Evolutionary conservation across 768 basidiomycete species (phyloP).

Genomic region (Tulasnella calospora): DNA sequence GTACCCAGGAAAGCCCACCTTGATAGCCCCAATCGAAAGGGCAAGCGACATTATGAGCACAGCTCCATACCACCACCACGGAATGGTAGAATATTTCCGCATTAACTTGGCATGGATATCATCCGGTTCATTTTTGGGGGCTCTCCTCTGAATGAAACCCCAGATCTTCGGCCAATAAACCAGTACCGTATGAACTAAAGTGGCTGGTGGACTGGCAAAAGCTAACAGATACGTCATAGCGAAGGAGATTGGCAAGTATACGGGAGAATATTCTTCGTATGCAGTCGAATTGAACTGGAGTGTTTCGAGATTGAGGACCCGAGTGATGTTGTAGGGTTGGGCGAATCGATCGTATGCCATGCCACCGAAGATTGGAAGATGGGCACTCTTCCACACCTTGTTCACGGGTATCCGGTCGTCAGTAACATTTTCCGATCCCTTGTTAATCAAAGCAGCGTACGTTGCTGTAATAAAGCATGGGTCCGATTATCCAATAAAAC

Average conservation of each 20-base stretch:
- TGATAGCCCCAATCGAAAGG: conserved; percentile 38
- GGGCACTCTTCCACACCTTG: conserved; percentile 41
- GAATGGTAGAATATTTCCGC: conserved; percentile 42
- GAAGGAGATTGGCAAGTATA: conserved; percentile 40
- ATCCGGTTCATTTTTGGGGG: too few species aligned
- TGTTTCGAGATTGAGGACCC: conserved; percentile 34
- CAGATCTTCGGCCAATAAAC: conserved; percentile 46
- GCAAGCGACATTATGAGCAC: conserved; percentile 38
- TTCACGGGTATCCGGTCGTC: too few species aligned
- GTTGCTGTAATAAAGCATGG: conserved; percentile 91
- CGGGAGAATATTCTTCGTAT: conserved; percentile 45
- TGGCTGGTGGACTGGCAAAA: conserved; percentile 40
- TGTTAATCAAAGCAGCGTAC: conserved; percentile 46
- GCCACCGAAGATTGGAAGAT: too few species aligned
- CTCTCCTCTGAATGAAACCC: too few species aligned
- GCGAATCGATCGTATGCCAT: conserved; percentile 44
- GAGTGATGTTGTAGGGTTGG: conserved; percentile 39
- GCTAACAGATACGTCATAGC: conserved; percentile 42
- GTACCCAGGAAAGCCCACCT: conserved; percentile 32
- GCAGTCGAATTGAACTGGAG: conserved; percentile 41
- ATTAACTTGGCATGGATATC: too few species aligned
- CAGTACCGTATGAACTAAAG: conserved; percentile 43
- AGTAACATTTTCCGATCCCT: not conserved
- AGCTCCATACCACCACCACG: conserved; percentile 42
- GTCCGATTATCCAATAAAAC: conserved; percentile 89